Conservation (phyloP, 441 rosid genomes). For the Gossypium trilobum region DNA sequence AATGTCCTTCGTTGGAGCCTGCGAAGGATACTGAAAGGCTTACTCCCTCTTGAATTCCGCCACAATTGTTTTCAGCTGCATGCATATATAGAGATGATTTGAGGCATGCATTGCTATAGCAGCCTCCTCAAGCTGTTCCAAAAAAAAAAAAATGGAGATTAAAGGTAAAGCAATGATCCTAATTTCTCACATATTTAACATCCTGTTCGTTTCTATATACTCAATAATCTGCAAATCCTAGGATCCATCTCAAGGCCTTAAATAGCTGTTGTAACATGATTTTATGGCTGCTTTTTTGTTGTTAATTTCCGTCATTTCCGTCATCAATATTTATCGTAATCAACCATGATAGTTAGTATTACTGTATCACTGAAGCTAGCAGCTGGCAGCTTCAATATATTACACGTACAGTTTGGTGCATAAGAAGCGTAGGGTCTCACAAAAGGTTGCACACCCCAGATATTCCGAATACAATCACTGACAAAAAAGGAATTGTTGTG, state of each 20-base stretch:
- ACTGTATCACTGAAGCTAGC: no score
- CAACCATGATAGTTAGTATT: no score
- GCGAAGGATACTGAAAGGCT: constrained; percentile 12
- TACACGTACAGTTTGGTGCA: neutral
- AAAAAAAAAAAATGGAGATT: neutral
- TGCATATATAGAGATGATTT: neutral
- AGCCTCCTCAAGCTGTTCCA: neutral
- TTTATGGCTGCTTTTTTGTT: no score
- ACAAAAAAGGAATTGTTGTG: constrained; percentile 4
- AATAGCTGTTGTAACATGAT: no score
- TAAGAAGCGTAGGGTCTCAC: neutral
- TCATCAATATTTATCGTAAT: no score
- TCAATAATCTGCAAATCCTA: no score
- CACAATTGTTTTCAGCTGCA: neutral
- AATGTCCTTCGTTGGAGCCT: constrained; percentile 10
- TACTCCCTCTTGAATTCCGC: constrained; percentile 6
- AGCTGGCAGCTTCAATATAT: no score
- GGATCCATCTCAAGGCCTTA: no score
- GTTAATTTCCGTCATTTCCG: no score
- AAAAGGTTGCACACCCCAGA: neutral
- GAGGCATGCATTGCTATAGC: neutral
- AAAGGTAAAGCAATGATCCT: neutral
- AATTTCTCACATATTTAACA: neutral
- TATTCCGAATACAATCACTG: neutral
- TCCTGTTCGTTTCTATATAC: no score